Evolutionary conservation across 2,329 filamentous ascomycete genomes (phyloP).

Genomic region (Cercospora nicotianae): DNA sequence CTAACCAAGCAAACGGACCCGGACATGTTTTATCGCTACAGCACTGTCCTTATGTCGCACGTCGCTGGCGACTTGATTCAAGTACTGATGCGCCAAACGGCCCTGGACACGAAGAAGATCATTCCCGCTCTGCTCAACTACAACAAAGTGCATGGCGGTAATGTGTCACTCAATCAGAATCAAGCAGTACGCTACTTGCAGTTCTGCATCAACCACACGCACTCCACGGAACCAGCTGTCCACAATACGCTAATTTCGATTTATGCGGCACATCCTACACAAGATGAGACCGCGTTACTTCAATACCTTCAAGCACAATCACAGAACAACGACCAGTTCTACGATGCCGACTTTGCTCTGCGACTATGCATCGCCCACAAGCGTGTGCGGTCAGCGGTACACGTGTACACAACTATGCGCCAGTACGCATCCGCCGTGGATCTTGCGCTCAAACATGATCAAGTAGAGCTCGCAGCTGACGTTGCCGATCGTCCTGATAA

Average conservation of each 20-base stretch:
- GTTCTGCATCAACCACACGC: constrained; percentile 84
- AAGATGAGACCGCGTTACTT: constrained; percentile 81
- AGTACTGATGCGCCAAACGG: constrained; percentile 86
- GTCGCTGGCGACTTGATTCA: constrained; percentile 85
- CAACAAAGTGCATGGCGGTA: constrained; percentile 66
- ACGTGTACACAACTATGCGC: constrained; percentile 96
- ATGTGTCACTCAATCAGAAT: constrained; percentile 67
- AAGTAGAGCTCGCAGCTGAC: constrained; percentile 83
- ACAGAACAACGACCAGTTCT: constrained; percentile 69
- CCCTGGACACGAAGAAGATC: constrained; percentile 79
- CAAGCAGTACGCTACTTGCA: constrained; percentile 93
- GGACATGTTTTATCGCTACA: constrained; percentile 94
- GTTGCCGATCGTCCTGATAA: constrained; percentile 80
- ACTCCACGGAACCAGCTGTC: constrained; percentile 78
- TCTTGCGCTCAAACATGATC: constrained; percentile 82
- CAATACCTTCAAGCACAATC: constrained; percentile 89
- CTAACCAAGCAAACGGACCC: constrained; percentile 90
- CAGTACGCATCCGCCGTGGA: constrained; percentile 93
- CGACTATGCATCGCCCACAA: constrained; percentile 93
- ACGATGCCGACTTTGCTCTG: constrained; percentile 94
- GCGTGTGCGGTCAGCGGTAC: constrained; percentile 88
- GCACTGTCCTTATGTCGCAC: constrained; percentile 93
- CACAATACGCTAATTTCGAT: constrained; percentile 98
- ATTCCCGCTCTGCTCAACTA: constrained; percentile 95
- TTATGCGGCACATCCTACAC: constrained; percentile 80